Evolutionary conservation across 177 flowering plant species (phyloP).

Genomic region (Vitis hybrid): DNA sequence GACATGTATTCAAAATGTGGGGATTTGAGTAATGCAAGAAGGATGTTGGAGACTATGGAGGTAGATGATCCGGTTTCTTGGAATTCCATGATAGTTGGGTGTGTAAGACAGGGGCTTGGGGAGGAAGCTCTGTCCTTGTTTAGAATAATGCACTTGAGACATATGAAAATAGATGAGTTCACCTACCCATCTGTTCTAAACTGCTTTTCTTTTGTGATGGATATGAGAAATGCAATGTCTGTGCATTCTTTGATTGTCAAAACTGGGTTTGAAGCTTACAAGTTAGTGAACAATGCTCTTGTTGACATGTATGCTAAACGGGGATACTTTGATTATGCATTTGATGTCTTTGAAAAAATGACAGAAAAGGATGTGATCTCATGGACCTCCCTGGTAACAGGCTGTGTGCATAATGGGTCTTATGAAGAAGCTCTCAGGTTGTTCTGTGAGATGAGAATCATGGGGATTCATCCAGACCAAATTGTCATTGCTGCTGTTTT

Average conservation of each 20-base stretch:
- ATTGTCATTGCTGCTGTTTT: slow-evolving; percentile 52
- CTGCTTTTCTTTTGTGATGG: slow-evolving; percentile 41
- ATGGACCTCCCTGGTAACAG: slow-evolving; percentile 82
- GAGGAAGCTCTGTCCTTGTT: slow-evolving; percentile 64
- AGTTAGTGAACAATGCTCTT: slow-evolving; percentile 68
- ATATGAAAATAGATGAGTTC: slow-evolving; percentile 64
- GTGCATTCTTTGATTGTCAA: slow-evolving; percentile 66
- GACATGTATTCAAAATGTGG: slow-evolving; percentile 88
- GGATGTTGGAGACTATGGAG: slow-evolving; percentile 44
- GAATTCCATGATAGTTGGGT: slow-evolving; percentile 83
- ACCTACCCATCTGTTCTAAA: slow-evolving; percentile 74
- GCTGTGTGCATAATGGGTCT: slow-evolving; percentile 54
- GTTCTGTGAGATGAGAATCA: slow-evolving; percentile 54
- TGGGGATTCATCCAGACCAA: slow-evolving; percentile 56
- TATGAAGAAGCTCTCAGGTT: slow-evolving; percentile 62
- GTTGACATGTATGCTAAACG: slow-evolving; percentile 82
- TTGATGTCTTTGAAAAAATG: slow-evolving; percentile 49
- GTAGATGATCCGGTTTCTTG: slow-evolving; percentile 70
- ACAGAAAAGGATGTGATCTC: slow-evolving; percentile 70
- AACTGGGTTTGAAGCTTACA: slow-evolving; percentile 56
- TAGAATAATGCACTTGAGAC: slow-evolving; percentile 49
- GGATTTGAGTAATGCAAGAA: slow-evolving; percentile 47
- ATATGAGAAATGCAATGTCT: slow-evolving; percentile 39
- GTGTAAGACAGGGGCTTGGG: slow-evolving; percentile 53
- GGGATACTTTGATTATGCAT: slow-evolving; percentile 48